Conservation (phyloP, 2,329 filamentous ascomycete species). For the Thielaviopsis cerberus region DNA sequence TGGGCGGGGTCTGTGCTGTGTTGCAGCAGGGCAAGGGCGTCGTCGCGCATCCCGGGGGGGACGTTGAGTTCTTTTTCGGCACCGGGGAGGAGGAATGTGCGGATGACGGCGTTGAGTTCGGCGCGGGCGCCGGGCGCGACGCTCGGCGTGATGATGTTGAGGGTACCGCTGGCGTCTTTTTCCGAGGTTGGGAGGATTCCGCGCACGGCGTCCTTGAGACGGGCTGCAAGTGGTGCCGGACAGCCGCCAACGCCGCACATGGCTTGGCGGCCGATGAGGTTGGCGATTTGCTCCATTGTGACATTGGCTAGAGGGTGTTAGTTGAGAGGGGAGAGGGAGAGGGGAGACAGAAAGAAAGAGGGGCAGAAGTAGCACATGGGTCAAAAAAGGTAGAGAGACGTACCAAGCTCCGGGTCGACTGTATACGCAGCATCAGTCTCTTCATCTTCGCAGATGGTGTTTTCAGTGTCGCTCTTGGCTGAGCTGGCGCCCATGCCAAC, state of each 20-base stretch:
- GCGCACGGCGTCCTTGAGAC: conserved; percentile 14
- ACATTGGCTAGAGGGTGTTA: conserved; percentile 9
- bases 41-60: conserved; percentile 23
- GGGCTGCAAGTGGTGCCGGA: conserved; percentile 12
- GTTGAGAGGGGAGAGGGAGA: neutral
- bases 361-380: too few relatives aligned
- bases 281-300: conserved; percentile 11
- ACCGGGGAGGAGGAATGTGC: conserved; percentile 23
- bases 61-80: conserved; percentile 30
- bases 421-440: conserved; percentile 18
- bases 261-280: conserved; percentile 11
- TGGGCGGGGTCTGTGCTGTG: conserved; percentile 21
- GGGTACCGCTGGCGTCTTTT: conserved; percentile 11
- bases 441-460: conserved; percentile 15
- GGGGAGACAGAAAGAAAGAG: neutral
- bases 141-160: conserved; percentile 9
- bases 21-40: conserved; percentile 21
- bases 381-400: too few relatives aligned
- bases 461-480: conserved; percentile 1
- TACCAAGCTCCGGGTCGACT: conserved; percentile 20
- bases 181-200: conserved; percentile 11
- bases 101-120: conserved; percentile 24
- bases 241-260: conserved; percentile 11
- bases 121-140: conserved; percentile 13
- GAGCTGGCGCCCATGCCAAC: neutral